A percentile compares a stretch with the other conserved stretches of the same genome.
Conservation (phyloP, 805 yeast species). For the Lipomyces yamanashiensis region DNA sequence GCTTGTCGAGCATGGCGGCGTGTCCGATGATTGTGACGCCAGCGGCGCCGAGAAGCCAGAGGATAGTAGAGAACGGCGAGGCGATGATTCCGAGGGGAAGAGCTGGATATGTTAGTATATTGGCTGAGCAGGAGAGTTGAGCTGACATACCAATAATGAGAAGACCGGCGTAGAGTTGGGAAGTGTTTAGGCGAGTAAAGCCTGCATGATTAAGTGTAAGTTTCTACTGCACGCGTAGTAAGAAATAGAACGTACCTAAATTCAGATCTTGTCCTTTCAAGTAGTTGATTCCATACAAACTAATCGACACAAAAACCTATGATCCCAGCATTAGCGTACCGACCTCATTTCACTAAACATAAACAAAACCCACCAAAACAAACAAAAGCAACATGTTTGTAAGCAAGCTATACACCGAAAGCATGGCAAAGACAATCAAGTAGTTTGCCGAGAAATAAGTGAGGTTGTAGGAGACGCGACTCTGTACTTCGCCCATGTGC, state of each 20-base stretch:
- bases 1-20: conserved; percentile 91
- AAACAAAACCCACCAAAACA: conserved; percentile 56
- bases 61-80: conserved; percentile 82
- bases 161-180: conserved; percentile 83
- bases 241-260: conserved; percentile 44
- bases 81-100: conserved; percentile 85
- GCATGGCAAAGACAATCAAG: conserved; percentile 67
- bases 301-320: conserved; percentile 69
- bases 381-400: conserved; percentile 84
- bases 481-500: conserved; percentile 85
- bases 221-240: background rate
- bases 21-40: conserved; percentile 79
- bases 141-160: conserved; percentile 53
- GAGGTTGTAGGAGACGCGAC: conserved; percentile 84
- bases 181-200: conserved; percentile 69
- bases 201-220: conserved; percentile 35
- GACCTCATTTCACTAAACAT: conserved; percentile 53
- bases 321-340: conserved; percentile 82
- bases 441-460: conserved; percentile 89
- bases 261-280: conserved; percentile 83
- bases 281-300: conserved; percentile 76
- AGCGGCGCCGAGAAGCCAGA: conserved; percentile 91
- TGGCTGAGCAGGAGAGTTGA: background rate
- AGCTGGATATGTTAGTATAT: conserved; percentile 43
- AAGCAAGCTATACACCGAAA: conserved; percentile 82